Conservation (phyloP, 1,139 yeast genomes). For the Blastobotrys elegans region DNA sequence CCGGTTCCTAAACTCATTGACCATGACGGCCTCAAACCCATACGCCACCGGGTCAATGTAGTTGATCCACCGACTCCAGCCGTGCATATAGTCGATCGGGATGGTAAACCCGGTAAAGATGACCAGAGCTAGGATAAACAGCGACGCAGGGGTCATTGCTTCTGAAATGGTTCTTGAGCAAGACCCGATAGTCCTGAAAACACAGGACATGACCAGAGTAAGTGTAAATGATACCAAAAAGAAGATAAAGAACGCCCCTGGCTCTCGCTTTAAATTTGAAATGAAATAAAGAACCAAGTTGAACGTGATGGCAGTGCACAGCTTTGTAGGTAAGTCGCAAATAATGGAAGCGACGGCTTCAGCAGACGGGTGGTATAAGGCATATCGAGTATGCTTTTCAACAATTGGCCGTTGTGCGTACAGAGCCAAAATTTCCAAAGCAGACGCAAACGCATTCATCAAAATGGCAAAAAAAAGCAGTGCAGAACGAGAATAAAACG, state of each 20-base stretch:
- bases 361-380: slow-evolving; percentile 72
- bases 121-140: slow-evolving; percentile 55
- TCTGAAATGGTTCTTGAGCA: slow-evolving; percentile 53
- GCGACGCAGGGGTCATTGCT: slow-evolving; percentile 72
- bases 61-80: slow-evolving; percentile 79
- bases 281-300: slow-evolving; percentile 62
- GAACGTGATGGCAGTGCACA: slow-evolving; percentile 51
- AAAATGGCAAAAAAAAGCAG: slow-evolving; percentile 71
- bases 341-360: slow-evolving; percentile 66
- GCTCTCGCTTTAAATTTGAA: slow-evolving; percentile 57
- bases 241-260: slow-evolving; percentile 68
- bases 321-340: slow-evolving; percentile 62
- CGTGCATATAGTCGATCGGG: slow-evolving; percentile 62
- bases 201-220: slow-evolving; percentile 62
- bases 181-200: slow-evolving; percentile 70
- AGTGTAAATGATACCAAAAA: slow-evolving; percentile 49
- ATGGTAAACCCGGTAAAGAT: slow-evolving; percentile 71
- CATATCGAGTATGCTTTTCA: slow-evolving; percentile 72
- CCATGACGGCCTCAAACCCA: slow-evolving; percentile 62
- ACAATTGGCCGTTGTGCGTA: slow-evolving; percentile 71
- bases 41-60: slow-evolving; percentile 68
- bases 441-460: slow-evolving; percentile 70
- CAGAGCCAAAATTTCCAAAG: slow-evolving; percentile 65
- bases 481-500: slow-evolving; percentile 66
- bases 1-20: slow-evolving; percentile 53